Evolutionary conservation across 2,329 filamentous ascomycete species (phyloP).

Genomic region (Botrytis pseudocinerea): DNA sequence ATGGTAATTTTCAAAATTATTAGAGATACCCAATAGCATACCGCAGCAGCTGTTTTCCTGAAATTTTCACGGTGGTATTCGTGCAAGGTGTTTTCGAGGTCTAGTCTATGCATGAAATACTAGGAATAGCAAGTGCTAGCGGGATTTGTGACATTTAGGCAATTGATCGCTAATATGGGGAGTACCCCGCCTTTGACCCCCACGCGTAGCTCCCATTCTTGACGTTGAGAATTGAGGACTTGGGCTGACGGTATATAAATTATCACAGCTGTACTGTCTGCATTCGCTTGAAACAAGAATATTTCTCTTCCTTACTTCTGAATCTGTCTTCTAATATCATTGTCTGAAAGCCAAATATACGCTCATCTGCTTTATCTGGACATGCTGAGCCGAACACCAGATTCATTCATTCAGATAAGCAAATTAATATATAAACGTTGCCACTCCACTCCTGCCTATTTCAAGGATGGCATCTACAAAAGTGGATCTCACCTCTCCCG

Average conservation of each 20-base stretch:
- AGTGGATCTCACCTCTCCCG: neutral
- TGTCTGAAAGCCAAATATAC: neutral
- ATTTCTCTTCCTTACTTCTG: neutral
- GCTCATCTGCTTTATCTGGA: too few species aligned
- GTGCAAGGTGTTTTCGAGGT: neutral
- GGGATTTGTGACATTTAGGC: neutral
- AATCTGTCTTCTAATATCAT: neutral
- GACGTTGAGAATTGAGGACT: neutral
- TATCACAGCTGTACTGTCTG: neutral
- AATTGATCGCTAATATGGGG: neutral
- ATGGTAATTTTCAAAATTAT: neutral
- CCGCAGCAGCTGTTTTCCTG: neutral
- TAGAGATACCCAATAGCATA: slow-evolving; percentile 13
- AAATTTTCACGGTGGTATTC: neutral
- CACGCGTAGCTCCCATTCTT: neutral
- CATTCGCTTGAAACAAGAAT: neutral
- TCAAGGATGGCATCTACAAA: slow-evolving; percentile 17
- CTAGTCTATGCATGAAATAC: neutral
- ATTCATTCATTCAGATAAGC: neutral
- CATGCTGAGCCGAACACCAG: neutral
- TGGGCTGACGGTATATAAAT: neutral
- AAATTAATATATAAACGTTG: neutral
- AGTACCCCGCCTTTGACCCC: neutral
- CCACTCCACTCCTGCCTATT: neutral
- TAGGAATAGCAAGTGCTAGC: slow-evolving; percentile 7